A percentile compares a stretch with the other conserved stretches of the same genome.
These are phyloP conservation scores for Tricharina praecox DNA, from an alignment of 495 filamentous ascomycete species.

Conservation along the genomic window DNA sequence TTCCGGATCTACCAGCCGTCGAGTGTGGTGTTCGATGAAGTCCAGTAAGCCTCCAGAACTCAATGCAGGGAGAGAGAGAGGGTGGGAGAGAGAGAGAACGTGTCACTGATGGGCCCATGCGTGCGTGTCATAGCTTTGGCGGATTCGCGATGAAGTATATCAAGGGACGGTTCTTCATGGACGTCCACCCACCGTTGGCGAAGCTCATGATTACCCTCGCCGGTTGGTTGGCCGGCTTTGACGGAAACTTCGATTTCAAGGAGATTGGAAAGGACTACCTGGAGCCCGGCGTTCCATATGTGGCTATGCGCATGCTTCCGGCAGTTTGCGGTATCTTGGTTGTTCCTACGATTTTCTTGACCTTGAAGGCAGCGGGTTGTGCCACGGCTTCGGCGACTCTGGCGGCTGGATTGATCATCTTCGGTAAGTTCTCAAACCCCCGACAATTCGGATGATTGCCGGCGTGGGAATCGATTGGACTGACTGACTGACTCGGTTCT, in stretches of 20 bases:
- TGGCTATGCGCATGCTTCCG: conserved; percentile 88
- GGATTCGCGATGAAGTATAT: conserved; percentile 98
- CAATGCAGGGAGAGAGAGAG: background rate
- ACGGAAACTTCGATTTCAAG: conserved; percentile 96
- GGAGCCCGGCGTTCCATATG: conserved; percentile 87
- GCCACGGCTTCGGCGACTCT: conserved; percentile 65
- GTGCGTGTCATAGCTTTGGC: conserved; percentile 68
- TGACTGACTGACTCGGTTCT: conserved; percentile 9
- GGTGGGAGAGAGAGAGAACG: background rate
- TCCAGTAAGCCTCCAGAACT: conserved; percentile 59
- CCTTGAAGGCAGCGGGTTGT: conserved; percentile 78
- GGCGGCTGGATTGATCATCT: conserved; percentile 73
- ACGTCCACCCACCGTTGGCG: conserved; percentile 93
- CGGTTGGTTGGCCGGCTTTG: conserved; percentile 86
- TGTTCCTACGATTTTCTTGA: conserved; percentile 83
- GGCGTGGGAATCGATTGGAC: conserved; percentile 3
- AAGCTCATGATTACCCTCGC: conserved; percentile 91
- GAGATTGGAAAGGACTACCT: conserved; percentile 98
- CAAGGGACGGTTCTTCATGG: conserved; percentile 98
- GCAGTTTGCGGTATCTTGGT: conserved; percentile 73
- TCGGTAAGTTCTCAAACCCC: conserved; percentile 52
- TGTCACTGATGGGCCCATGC: background rate
- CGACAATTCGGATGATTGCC: too few relatives aligned
- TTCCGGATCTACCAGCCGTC: conserved; percentile 93
- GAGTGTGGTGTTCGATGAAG: conserved; percentile 97